Evolutionary conservation across 805 yeast species (phyloP).

Genomic region (Candida boleticola): DNA sequence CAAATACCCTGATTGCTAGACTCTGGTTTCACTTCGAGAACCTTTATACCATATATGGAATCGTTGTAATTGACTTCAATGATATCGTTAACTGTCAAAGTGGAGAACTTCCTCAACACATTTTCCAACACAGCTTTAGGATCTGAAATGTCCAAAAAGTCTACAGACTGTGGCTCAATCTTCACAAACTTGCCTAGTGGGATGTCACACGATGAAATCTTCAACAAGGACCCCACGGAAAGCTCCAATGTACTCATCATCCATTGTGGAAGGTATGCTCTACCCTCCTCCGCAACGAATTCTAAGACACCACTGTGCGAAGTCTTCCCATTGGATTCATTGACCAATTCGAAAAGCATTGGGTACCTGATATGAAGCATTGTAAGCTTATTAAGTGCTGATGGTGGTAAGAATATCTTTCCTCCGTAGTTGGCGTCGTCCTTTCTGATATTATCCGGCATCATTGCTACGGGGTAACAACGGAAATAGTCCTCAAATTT

Average conservation of each 20-base stretch:
- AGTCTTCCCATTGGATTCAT: constrained; percentile 54
- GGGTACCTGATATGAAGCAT: constrained; percentile 93
- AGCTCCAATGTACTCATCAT: constrained; percentile 78
- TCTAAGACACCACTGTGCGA: constrained; percentile 96
- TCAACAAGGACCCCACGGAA: constrained; percentile 77
- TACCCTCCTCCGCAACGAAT: constrained; percentile 95
- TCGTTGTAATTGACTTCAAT: constrained; percentile 85
- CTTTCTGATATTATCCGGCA: constrained; percentile 72
- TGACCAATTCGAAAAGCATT: constrained; percentile 81
- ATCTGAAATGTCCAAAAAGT: constrained; percentile 88
- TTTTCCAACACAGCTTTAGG: constrained; percentile 97
- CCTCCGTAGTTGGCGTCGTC: constrained; percentile 91
- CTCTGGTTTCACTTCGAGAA: constrained; percentile 84
- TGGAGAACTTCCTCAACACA: constrained; percentile 84
- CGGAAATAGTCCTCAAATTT: constrained; percentile 84
- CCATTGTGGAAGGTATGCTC: constrained; percentile 95
- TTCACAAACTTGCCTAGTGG: constrained; percentile 88
- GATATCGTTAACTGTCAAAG: constrained; percentile 79
- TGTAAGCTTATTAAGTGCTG: constrained; percentile 83
- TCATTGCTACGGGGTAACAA: constrained; percentile 87
- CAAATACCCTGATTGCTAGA: constrained; percentile 67
- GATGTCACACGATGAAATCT: constrained; percentile 72
- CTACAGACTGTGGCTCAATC: constrained; percentile 92
- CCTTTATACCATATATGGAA: constrained; percentile 72
- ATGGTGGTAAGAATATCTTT: constrained; percentile 90